Conservation (phyloP, 2,329 filamentous ascomycete genomes). For the Didymella exigua region DNA sequence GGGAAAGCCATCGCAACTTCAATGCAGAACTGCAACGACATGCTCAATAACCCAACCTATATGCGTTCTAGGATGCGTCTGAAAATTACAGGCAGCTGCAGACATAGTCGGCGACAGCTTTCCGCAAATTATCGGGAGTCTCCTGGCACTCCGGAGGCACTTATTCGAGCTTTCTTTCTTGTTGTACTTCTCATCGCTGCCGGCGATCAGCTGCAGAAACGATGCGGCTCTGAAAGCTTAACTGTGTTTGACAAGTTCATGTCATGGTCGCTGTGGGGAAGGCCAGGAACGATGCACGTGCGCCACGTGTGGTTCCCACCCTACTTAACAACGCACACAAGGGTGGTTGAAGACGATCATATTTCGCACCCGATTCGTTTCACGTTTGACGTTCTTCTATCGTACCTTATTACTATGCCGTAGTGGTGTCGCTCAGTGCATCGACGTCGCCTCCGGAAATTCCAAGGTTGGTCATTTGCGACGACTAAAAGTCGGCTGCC, state of each 20-base stretch:
- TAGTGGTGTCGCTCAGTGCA: background rate
- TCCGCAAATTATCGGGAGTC: constrained; percentile 39
- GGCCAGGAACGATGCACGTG: constrained; percentile 31
- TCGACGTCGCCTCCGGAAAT: background rate
- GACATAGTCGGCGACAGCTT: constrained; percentile 2
- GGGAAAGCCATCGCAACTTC: constrained; percentile 25
- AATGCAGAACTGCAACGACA: constrained; percentile 25
- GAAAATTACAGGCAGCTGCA: constrained; percentile 6
- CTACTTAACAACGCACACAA: constrained; percentile 11
- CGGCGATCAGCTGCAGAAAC: constrained; percentile 44
- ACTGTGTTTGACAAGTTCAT: constrained; percentile 22
- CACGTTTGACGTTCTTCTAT: background rate
- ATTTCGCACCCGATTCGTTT: background rate
- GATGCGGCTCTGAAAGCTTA: constrained; percentile 46
- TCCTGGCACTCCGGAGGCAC: constrained; percentile 17
- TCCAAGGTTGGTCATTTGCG: background rate
- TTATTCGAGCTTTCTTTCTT: constrained; percentile 21
- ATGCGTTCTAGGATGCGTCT: background rate
- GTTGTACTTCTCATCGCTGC: constrained; percentile 31
- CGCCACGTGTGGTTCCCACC: constrained; percentile 24
- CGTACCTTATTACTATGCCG: too few species aligned
- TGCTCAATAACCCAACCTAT: constrained; percentile 16
- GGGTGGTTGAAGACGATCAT: background rate
- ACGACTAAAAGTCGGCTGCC: background rate
- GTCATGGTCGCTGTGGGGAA: constrained; percentile 21